A percentile compares a stretch with the other conserved stretches of the same genome.
Evolutionary conservation across 106 monocot genomes (phyloP).

Genomic region (Dioscorea alata): DNA sequence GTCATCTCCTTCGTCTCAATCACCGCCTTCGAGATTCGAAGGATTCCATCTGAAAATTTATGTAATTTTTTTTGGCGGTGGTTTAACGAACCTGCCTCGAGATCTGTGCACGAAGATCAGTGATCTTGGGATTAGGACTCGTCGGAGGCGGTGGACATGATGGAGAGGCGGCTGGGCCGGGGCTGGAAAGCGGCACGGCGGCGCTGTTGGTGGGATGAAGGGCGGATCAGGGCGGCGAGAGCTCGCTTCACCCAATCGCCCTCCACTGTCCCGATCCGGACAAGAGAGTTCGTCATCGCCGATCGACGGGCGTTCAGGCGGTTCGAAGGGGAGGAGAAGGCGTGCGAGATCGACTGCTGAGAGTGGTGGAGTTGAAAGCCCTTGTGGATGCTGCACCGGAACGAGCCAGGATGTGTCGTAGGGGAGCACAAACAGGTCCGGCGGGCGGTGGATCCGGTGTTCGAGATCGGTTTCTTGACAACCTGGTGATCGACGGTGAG

Average conservation of each 20-base stretch:
- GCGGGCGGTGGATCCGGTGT: constrained; percentile 5
- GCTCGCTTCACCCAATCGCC: constrained; percentile 77
- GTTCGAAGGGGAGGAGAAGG: constrained; percentile 33
- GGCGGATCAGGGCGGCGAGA: constrained; percentile 74
- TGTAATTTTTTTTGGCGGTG: background rate
- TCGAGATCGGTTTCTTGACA: constrained; percentile 3
- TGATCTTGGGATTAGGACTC: constrained; percentile 2
- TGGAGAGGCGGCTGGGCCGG: constrained; percentile 70
- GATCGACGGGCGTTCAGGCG: constrained; percentile 60
- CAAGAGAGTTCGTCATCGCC: constrained; percentile 90
- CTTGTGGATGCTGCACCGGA: constrained; percentile 84
- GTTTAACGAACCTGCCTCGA: constrained; percentile 34
- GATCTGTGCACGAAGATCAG: constrained; percentile 10
- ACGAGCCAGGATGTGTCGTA: constrained; percentile 87
- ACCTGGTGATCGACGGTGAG: constrained; percentile 6
- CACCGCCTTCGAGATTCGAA: too few species aligned
- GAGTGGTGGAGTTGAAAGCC: background rate
- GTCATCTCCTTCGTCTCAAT: constrained; percentile 17
- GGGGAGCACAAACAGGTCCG: constrained; percentile 83
- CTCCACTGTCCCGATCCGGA: constrained; percentile 83
- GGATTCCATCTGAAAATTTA: background rate
- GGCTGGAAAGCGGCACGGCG: constrained; percentile 63
- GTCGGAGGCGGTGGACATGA: constrained; percentile 59
- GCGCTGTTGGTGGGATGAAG: constrained; percentile 74
- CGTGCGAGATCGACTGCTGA: background rate